A percentile compares a stretch with the other conserved stretches of the same genome.
Evolutionary conservation across 148 eudicot species (phyloP).

Genomic region (Persicaria tinctoria): DNA sequence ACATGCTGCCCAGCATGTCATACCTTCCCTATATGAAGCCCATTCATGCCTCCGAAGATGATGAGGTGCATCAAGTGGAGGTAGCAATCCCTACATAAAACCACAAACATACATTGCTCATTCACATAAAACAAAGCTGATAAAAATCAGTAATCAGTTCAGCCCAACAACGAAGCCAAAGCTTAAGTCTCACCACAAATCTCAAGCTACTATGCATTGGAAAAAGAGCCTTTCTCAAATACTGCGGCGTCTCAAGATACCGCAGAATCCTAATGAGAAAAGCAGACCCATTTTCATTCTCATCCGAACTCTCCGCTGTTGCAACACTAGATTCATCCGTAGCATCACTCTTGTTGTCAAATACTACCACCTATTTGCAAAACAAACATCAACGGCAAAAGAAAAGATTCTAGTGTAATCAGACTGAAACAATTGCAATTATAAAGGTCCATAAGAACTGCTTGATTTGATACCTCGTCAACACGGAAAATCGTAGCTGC

Average conservation of each 20-base stretch:
- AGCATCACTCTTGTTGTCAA: conserved; percentile 51
- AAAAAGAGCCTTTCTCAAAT: conserved; percentile 66
- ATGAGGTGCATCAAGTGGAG: conserved; percentile 99
- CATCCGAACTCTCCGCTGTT: conserved; percentile 31
- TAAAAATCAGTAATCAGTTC: background rate
- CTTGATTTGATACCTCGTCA: conserved; percentile 52
- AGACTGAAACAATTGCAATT: background rate
- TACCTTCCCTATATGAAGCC: conserved; percentile 93
- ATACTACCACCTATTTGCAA: conserved; percentile 58
- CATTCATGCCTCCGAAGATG: conserved; percentile 98
- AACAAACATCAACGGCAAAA: background rate
- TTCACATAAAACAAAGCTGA: background rate
- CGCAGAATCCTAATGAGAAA: conserved; percentile 73
- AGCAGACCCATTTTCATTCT: conserved; percentile 65
- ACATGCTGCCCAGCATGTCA: background rate
- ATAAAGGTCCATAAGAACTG: background rate
- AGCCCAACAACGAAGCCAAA: background rate
- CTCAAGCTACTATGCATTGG: conserved; percentile 67
- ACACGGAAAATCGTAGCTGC: conserved; percentile 89
- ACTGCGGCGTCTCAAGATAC: conserved; percentile 95
- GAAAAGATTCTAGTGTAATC: background rate
- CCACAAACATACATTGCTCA: conserved; percentile 2
- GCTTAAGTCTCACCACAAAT: conserved; percentile 54
- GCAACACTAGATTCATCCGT: conserved; percentile 30
- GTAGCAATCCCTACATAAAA: conserved; percentile 69